Base-by-base conservation (phyloP, 2,329 filamentous ascomycete species). In the Zarea fungicola region DNA sequence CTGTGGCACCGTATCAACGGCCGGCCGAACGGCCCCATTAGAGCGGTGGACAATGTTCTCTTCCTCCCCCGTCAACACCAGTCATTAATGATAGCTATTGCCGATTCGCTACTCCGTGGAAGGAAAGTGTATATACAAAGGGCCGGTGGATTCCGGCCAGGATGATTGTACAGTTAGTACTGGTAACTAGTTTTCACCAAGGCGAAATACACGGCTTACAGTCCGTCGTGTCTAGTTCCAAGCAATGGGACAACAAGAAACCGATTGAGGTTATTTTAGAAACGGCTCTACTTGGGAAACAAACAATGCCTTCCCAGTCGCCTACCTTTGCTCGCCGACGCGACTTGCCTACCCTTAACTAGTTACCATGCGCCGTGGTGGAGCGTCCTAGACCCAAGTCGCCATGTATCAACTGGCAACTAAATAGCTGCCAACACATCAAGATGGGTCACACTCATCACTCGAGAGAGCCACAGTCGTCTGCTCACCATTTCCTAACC, bases 391-490 rank as follows among this genome's bases (percentile, higher is more conserved):
- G 77, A 76, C 72, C 76, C 74, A 60, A 76, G 73, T 74, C 72
- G 69, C 71, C 78, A 75, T 75, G 26, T 74, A 81, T 83, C 78
- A 83, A 91, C 84, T 92, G 87, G 87, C 80, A 80, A 82, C 77
- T 77, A 85, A 77, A 76, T 75, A 84, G n/a, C n/a, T 84, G 89
- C 89, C 89, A 95, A 78, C 89, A 86, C 89, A 95, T 90, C 88
- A 87, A 75, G 72, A 81, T 80, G 78, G 80, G 79, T 81, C 79
- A 78, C 78, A 80, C 77, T 77, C 69, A 77, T 61, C 58, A 29
- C 28, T 29, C 28, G 28, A 55, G 75, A 82, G 78, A 82, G 80
- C 80, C 80, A 80, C 80, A 84, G 34, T 80, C 71, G 73, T 28
- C 68, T 67, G 76, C 76, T 72, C 80, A 77, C 76, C 75, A 79